Base-by-base conservation (phyloP, 768 basidiomycete species). In the Auricularia auricula-judae region DNA sequence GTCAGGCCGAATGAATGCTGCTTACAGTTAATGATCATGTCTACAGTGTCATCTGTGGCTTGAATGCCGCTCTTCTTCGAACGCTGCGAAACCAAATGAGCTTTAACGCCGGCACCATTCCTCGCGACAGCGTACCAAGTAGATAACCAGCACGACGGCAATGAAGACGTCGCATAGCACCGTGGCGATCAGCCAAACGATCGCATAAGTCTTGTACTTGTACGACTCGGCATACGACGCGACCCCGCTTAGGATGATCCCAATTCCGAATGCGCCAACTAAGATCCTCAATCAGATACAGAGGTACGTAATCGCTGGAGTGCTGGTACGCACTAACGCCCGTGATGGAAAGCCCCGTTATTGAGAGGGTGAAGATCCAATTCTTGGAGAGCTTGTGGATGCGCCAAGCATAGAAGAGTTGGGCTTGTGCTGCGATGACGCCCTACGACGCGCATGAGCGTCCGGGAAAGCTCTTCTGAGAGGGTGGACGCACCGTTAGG, bases 381-480 rank as follows among this genome's bases (percentile, higher is more conserved):
- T 18, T 51, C 33, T 59, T 29, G 21, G 64, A 56, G 7, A 65
- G 53, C 12, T 60, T 21, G 12, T 44, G 65, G 65, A 67, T 53
- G 18, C 65, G 65, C 62, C 63, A 65, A 34, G 65, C 62, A 33
- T 61, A 67, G 63, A 61, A 65, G 7, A 34, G 36, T 54, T 67
- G 67, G 58, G 65, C 65, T 21, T 47, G 36, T 5, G 21, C 62
- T 1, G 65, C 36, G 23, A 66, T 51, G 21, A 62, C 21, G 14
- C 62, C 64, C 59, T 47, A 36, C 12, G 39, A 14, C 1, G 39
- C 7, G 35, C 29, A 63, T 63, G 29, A 67, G 34, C 0, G 44
- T 36, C 39, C 42, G 34, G 42, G 18, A 54, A 61, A 65, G 62
- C 65, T 51, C 47, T 5, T 51, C 1, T 16, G 11, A 18, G 43